Evolutionary conservation across 2,329 filamentous ascomycete genomes (phyloP), one percentile per base, ranked within the genome.

Genomic region (Sporothrix variecibatus): DNA sequence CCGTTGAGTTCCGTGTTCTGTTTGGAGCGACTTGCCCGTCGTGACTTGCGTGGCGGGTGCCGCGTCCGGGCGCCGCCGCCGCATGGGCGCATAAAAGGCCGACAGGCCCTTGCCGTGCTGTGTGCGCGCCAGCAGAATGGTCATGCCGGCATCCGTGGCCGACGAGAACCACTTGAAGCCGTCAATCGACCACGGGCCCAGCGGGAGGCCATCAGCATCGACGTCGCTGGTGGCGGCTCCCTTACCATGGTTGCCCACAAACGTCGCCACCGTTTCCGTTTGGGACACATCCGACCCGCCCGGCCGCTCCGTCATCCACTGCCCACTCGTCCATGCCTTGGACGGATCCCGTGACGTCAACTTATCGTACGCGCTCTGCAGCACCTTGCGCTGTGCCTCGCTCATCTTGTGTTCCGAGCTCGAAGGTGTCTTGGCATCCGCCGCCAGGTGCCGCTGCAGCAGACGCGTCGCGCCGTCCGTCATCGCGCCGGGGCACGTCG

Each of bases 221-320:
- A 72, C 34, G 76, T 76, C 40, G 40, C 38, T 9, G 38, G 9
- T 11, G 9, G 12, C 65, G 74, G 74, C 11, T 78, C 78, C n/a
- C 38, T 46, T 40, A 2, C 62, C 38, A 1, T 46, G 34, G 83
- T 78, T 72, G 51, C 75, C 15, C 74, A 76, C 34, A 74, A 78
- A 78, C 23, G 75, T 81, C 3, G 90, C 90, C 4, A 87, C 81
- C 0, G 91, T 93, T 80, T 94, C 91, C 0, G 90, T 92, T 51
- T 87, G 85, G 3, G 89, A 89, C 1, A 93, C 90, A 78, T 94
- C 92, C 76, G 90, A 92, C 0, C 91, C 92, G 1, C 91, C 91
- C 0, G 86, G 85, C 2, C 91, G 85, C 77, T 93, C 91, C 0
- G 92, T 94, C 92, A 94, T 93, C 92, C 92, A 94, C 79, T 94